Base-by-base conservation (phyloP, 2,329 filamentous ascomycete species). In the Aspergillus japonicus region DNA sequence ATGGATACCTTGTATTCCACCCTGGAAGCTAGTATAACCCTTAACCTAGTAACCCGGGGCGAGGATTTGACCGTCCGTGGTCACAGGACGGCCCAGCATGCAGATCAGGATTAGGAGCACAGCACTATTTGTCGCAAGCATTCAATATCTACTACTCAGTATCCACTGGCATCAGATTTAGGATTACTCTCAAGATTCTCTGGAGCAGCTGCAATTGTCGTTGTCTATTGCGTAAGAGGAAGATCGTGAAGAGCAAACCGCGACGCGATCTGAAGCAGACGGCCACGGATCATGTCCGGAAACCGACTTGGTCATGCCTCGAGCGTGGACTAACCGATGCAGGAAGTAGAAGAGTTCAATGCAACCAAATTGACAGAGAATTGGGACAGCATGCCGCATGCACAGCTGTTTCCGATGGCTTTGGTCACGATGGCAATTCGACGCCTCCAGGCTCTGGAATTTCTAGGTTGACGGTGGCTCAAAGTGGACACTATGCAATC, bases 361-460 rank as follows among this genome's bases (percentile, higher is more conserved):
- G 55, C 44, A 52, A 59, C 14, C 56, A 57, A 57, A 56, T 35
- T 50, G 49, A 56, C 54, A 54, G 50, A 52, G 42, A 42, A 57
- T 61, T 67, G 50, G 55, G 60, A 39, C 62, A 64, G 62, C 62
- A 56, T 60, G 48, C 55, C 56, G 55, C 58, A 65, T 59, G 56
- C 54, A 62, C 52, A 52, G 50, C 50, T 61, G 39, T 51, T 56
- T 61, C 51, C 35, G 54, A 51, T 29, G 42, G 39, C 39, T 52
- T 23, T 61, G 56, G 62, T 58, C 47, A 33, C 29, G 35, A 61
- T 59, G 54, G 56, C 49, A 65, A 67, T 62, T 60, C 50, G 58
- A 60, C 60, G 57, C 54, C 60, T 60, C 55, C 58, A 62, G 53
- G 35, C 53, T 55, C 52, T 58, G 42, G 42, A 48, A 8, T 21